Evolutionary conservation across 192 early-diverging fungal species (phyloP).

Genomic region (Rhizophlyctis rosea): DNA sequence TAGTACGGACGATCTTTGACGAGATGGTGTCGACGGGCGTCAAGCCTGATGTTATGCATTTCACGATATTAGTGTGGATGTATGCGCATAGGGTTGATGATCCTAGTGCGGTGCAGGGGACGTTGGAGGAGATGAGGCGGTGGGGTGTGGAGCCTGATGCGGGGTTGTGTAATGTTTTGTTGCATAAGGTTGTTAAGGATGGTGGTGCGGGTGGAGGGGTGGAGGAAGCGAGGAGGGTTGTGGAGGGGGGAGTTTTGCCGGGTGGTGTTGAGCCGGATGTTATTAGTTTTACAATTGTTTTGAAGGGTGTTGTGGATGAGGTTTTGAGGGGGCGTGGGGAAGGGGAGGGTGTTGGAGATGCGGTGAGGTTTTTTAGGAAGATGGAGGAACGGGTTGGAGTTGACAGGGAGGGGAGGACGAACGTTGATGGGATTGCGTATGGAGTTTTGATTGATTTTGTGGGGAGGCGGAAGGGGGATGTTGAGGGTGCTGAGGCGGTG

Average conservation of each 20-base stretch:
- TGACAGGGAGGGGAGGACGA: not conserved
- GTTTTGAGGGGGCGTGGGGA: not conserved
- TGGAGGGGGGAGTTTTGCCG: too few species aligned
- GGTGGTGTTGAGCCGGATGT: not conserved
- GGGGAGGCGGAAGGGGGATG: not conserved
- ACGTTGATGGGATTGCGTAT: conserved; percentile 21
- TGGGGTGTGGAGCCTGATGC: conserved; percentile 3
- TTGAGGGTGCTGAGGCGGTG: conserved; percentile 1
- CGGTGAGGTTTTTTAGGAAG: conserved; percentile 3
- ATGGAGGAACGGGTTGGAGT: not conserved
- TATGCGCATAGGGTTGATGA: too few species aligned
- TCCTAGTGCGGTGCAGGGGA: too few species aligned
- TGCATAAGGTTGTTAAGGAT: conserved; percentile 5
- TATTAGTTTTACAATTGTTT: conserved; percentile 4
- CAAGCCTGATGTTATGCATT: conserved; percentile 2
- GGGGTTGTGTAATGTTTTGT: not conserved
- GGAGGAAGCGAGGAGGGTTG: conserved; percentile 9
- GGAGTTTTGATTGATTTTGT: conserved; percentile 16
- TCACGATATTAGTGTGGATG: conserved; percentile 20
- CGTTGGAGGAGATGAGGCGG: conserved; percentile 3
- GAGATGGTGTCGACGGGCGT: not conserved
- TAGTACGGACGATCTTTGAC: not conserved
- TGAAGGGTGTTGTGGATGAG: conserved; percentile 1
- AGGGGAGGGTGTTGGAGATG: too few species aligned
- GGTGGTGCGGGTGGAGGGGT: not conserved